Evolutionary conservation across 805 yeast species (phyloP).

Genomic region (Dipodascus albidus): DNA sequence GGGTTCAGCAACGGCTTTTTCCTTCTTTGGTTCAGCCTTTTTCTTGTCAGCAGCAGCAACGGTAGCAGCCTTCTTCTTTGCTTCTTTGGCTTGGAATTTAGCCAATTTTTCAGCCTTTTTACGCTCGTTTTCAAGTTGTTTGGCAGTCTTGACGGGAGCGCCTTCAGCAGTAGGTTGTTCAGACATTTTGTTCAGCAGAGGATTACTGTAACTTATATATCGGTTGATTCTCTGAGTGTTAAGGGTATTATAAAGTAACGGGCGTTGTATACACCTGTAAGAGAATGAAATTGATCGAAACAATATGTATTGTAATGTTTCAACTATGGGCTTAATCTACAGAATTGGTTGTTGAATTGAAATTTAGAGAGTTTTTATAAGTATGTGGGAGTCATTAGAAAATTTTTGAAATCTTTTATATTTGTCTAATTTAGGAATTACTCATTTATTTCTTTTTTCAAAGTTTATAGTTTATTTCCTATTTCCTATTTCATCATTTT

Average conservation of each 20-base stretch:
- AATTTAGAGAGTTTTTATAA: too few species aligned
- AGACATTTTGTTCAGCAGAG: conserved; percentile 1
- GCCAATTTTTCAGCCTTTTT: conserved; percentile 82
- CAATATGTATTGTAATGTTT: not conserved
- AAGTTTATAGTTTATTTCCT: too few species aligned
- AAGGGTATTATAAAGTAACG: not conserved
- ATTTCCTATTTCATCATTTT: too few species aligned
- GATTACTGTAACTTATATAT: not conserved
- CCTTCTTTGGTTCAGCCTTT: conserved; percentile 29
- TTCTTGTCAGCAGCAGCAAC: conserved; percentile 38
- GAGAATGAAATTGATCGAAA: not conserved
- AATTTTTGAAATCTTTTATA: not conserved
- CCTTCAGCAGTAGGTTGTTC: conserved; percentile 11
- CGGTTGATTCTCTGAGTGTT: not conserved
- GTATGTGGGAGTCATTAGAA: not conserved
- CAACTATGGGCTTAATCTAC: not conserved
- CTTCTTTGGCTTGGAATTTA: conserved; percentile 73
- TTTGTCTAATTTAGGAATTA: not conserved
- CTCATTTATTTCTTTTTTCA: too few species aligned
- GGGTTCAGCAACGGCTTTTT: conserved; percentile 46
- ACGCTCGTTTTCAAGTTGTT: conserved; percentile 76
- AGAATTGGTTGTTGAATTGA: not conserved
- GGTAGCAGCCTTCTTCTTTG: conserved; percentile 44
- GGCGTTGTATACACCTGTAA: conserved; percentile 2
- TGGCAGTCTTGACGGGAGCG: conserved; percentile 45